phyloP scores from a whole-genome alignment of 2,329 filamentous ascomycete species.

The Cadophora sp. region DNA sequence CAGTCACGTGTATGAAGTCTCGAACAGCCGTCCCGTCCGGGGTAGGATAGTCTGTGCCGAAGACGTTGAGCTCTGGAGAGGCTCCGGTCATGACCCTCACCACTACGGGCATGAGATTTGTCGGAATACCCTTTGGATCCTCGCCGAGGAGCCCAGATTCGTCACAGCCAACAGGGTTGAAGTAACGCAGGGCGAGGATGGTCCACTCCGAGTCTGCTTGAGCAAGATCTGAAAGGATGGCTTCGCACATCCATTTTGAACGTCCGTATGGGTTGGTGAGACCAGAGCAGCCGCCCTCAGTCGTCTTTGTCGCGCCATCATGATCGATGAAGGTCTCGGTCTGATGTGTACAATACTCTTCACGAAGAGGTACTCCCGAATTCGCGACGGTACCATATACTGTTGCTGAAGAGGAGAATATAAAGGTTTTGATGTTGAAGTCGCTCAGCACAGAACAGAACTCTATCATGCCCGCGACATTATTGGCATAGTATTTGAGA shows the following conservation, averaged over 20 bases:
- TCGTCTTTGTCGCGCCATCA: slow-evolving; percentile 14
- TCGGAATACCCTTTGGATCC: slow-evolving; percentile 65
- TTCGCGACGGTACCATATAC: slow-evolving; percentile 64
- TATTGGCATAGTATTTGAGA: slow-evolving; percentile 70
- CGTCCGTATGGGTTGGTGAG: slow-evolving; percentile 70
- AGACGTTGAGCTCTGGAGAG: slow-evolving; percentile 60
- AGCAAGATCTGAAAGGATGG: slow-evolving; percentile 66
- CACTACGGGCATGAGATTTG: slow-evolving; percentile 68
- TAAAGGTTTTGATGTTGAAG: slow-evolving; percentile 67
- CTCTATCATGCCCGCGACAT: slow-evolving; percentile 66
- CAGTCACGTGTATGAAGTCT: slow-evolving; percentile 70
- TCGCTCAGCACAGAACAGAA: slow-evolving; percentile 61
- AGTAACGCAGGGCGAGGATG: slow-evolving; percentile 67
- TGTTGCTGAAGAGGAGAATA: slow-evolving; percentile 71
- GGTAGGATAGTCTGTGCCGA: slow-evolving; percentile 69
- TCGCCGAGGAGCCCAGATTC: slow-evolving; percentile 67
- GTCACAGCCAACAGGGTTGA: slow-evolving; percentile 71
- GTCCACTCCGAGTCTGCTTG: slow-evolving; percentile 64
- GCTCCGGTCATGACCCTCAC: slow-evolving; percentile 64
- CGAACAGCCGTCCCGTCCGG: slow-evolving; percentile 68
- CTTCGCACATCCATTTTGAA: slow-evolving; percentile 71
- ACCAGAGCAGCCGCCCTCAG: slow-evolving; percentile 55
- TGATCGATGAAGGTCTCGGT: slow-evolving; percentile 20
- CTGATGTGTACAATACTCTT: slow-evolving; percentile 53
- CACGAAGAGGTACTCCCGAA: slow-evolving; percentile 55